Evolutionary conservation across 306 rosid species (phyloP), one percentile per base, ranked within the genome.

Genomic region (Abrus pulchellus): DNA sequence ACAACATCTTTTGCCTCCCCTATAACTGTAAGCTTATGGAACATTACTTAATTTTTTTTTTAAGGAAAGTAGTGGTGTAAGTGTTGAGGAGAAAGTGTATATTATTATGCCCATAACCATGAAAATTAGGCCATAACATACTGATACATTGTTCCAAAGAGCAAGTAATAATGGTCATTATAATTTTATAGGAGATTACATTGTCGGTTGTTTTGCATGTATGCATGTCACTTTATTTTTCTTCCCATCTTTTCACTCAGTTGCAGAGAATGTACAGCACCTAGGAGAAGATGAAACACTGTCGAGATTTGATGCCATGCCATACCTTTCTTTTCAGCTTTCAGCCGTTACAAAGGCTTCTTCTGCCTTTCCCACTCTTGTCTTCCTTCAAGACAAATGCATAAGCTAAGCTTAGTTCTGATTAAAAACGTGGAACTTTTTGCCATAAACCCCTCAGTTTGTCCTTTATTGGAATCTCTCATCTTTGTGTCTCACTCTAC

Each of bases 301-400:
- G 88, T 59, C 84, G 43, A 84, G 85, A 84, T 85, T 78, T 82
- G 77, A 87, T 84, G 64, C 71, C 72, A 60, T 82, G 56, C 83
- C 75, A 82, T 61, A 32, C 86, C 84, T 64, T 71, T 55, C 72
- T 85, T 72, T 84, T 78, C 72, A 68, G 79, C 84, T 82, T 64
- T 82, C 75, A 57, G 69, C 80, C 83, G 49, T 86, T 83, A 66
- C 66, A 71, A 65, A 53, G 73, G 80, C 68, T 83, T 34, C 43
- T 67, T 76, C 5, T 76, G 72, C 62, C 75, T 77, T 77, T 70
- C 76, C 68, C 57, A 68, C 61, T 57, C 48, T 65, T 60, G 28
- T 27, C 61, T 72, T 60, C 27, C 67, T 65, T 55, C 61, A 67
- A 50, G 55, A 32, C 76, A 13, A 43, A 67, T 72, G 27, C 78